Evolutionary conservation across 371 early-diverging fungal species (phyloP), one percentile per base, ranked within the genome.

Genomic region (Mucor piriformis): DNA sequence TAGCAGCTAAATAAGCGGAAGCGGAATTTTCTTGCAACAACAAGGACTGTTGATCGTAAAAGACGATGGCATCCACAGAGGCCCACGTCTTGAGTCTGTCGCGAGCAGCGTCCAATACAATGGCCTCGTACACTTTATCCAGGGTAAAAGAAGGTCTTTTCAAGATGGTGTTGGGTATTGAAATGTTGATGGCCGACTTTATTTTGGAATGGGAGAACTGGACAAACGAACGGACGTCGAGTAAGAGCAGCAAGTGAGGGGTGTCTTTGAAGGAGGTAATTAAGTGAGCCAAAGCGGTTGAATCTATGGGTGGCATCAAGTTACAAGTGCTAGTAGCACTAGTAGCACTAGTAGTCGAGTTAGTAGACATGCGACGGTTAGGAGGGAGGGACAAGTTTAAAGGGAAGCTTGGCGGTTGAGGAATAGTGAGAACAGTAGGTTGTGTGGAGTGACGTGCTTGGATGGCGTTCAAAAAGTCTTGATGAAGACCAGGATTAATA

Each of bases 211-310:
- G 72, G 4, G 81, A 69, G 52, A 72, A 78, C 24, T 82, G 79
- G 1, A 73, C 76, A 63, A 81, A 71, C 0, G 88, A 74, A 15
- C 87, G 83, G 52, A 84, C 75, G 54, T 85, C 88, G 44, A 86
- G 55, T 4, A 85, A 55, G 10, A 85, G 55, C 6, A 82, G 29
- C 18, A 42, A 21, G 46, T 43, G 7, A 13, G 54, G 11, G 1
- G 40, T 49, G n/a, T 49, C 24, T 13, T 50, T 53, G 24, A 53
- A 37, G 20, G 53, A 32, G 0, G 32, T 44, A 11, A 61, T n/a
- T 6, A 67, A 18, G 2, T 47, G 35, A 35, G 59, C 49, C 21
- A 67, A 16, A 23, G 37, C 42, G 12, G 12, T 21, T 13, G 55
- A 27, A 11, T 61, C 59, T 38, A 67, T 44, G 35, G 63, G 21